These are phyloP conservation scores for Trametes gibbosa DNA, from an alignment of 768 basidiomycete species.

Conservation along the genomic window DNA sequence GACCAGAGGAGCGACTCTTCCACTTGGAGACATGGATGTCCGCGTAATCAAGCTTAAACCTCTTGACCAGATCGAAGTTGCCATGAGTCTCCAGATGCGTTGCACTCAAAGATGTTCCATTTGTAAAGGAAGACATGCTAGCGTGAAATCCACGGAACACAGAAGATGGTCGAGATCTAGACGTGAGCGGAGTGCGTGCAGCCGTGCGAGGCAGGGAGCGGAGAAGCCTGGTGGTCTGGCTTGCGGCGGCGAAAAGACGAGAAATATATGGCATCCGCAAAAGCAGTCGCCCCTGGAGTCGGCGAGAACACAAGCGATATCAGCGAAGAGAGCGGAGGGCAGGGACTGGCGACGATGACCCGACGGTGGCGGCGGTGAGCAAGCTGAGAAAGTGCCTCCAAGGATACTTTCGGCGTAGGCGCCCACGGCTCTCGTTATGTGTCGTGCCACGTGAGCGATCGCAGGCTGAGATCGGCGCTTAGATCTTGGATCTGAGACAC, in stretches of 20 bases:
- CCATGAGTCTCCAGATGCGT: conserved; percentile 40
- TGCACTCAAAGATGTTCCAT: neutral
- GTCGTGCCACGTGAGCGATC: conserved; percentile 11
- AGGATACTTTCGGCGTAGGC: neutral
- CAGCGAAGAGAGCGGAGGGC: neutral
- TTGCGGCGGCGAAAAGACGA: conserved; percentile 12
- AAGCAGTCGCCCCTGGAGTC: neutral
- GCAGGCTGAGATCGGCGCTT: neutral
- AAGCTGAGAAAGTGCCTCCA: neutral
- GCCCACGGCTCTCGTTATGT: neutral
- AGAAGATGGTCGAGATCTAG: conserved; percentile 1
- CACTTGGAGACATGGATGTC: conserved; percentile 86
- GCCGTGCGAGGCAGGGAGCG: conserved; percentile 12
- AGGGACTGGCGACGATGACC: neutral
- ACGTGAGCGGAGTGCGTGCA: neutral
- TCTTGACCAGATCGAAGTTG: conserved; percentile 82
- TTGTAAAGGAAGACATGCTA: conserved; percentile 20
- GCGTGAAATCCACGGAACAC: conserved; percentile 6
- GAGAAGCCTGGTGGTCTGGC: conserved; percentile 17
- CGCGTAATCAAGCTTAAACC: conserved; percentile 72
- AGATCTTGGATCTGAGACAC: too few relatives aligned
- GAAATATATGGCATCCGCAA: conserved; percentile 19
- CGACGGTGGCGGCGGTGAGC: neutral
- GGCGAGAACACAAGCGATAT: neutral
- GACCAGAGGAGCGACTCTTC: conserved; percentile 82